Evolutionary conservation across 75 land plant genomes (phyloP), one percentile per base, ranked within the genome.

Genomic region (Pinus taeda): DNA sequence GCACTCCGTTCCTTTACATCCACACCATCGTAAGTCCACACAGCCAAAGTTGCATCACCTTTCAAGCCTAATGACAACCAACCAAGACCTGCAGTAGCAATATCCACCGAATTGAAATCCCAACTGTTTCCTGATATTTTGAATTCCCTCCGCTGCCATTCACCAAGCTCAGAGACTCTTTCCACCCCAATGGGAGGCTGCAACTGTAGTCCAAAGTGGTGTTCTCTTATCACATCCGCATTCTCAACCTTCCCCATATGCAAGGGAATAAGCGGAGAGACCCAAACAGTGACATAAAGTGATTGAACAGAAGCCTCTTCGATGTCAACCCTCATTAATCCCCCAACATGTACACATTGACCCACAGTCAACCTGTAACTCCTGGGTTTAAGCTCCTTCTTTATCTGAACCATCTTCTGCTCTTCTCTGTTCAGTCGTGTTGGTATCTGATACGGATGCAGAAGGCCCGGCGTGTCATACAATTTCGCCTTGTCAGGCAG

Each of bases 1-100:
- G 95, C 81, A 66, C 77, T 85, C 14, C 97, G 93, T 67, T 83
- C 61, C 11, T 89, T 81, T 14, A 96, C 81, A 53, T 86, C 97
- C 18, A 94, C 83, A 33, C 95, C 95, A 59, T 94, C 99, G 64
- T 89, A 96, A 2, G 97, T 92, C 97, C 99, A 96, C 36, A 95
- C 93, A 71, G 91, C 82, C 60, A 96, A 69, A 9, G 66, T 73
- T 56, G 95, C 95, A 58, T 90, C 89, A 69, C 99, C 99, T 64
- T 94, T 94, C 9, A 96, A 83, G 37, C 92, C 93, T 67, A 93
- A 57, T 6, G 91, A 91, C 82, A 90, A 83, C 99, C 99, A 96
- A 57, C 97, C 99, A 58, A 96, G 86, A 0, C 99, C 99, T 69
- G 97, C 90, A 75, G 82, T 88, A 60, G 99, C 95, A 57, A 92